Percentiles rank a stretch among this genome's conserved stretches.
Evolutionary conservation across 1,284 basidiomycete species (phyloP).

Genomic region (Austroboletus niveus): DNA sequence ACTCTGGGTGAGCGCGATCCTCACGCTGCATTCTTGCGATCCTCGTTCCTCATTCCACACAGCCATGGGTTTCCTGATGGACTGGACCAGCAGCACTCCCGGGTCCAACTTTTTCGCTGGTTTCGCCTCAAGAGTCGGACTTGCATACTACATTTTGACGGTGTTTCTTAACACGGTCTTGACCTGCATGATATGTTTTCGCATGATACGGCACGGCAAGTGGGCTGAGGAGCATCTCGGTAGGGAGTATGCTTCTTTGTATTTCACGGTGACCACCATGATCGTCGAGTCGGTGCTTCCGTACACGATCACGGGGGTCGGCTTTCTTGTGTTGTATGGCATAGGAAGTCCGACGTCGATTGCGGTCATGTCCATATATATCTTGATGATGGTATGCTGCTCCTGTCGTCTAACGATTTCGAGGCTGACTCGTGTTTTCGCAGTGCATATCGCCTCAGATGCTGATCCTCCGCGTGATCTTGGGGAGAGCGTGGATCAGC

Average conservation of each 20-base stretch:
- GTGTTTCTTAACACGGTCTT: slow-evolving; percentile 19
- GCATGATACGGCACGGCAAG: slow-evolving; percentile 15
- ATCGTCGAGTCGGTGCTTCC: slow-evolving; percentile 30
- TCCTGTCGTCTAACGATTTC: background rate
- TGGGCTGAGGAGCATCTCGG: slow-evolving; percentile 10
- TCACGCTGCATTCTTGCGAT: too few species aligned
- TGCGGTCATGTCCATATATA: slow-evolving; percentile 16
- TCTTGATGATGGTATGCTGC: slow-evolving; percentile 21
- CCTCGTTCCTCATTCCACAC: background rate
- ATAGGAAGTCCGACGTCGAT: slow-evolving; percentile 11
- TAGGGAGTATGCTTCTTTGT: slow-evolving; percentile 12
- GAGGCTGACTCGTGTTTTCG: background rate
- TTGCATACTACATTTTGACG: slow-evolving; percentile 22
- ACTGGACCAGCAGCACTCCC: slow-evolving; percentile 13
- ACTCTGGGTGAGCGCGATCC: slow-evolving; percentile 19
- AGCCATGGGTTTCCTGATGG: slow-evolving; percentile 21
- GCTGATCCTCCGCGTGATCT: slow-evolving; percentile 24
- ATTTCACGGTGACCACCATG: slow-evolving; percentile 17
- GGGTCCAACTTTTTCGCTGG: slow-evolving; percentile 21
- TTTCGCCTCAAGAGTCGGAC: slow-evolving; percentile 7
- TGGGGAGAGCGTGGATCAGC: slow-evolving; percentile 1
- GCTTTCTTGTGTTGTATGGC: slow-evolving; percentile 23
- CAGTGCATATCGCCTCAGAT: slow-evolving; percentile 33
- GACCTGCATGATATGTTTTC: slow-evolving; percentile 28
- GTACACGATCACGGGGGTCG: slow-evolving; percentile 26